These are phyloP conservation scores for Mrakia gelida DNA, from an alignment of 768 basidiomycete genomes.

Conservation along the genomic window DNA sequence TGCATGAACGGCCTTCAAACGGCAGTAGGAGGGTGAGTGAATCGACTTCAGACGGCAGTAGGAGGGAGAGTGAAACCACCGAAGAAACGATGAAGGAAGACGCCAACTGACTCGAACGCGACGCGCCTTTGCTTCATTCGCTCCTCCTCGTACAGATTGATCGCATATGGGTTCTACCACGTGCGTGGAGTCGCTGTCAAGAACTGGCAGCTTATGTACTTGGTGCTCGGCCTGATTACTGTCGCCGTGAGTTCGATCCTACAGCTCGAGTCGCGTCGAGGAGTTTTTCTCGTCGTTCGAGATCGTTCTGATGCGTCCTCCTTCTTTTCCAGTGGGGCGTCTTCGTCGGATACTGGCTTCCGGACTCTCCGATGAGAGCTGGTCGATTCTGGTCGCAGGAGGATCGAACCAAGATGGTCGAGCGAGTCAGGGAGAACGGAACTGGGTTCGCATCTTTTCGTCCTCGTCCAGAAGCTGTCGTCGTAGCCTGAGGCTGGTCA, in stretches of 20 bases:
- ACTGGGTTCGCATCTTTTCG: not conserved
- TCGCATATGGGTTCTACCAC: constrained; percentile 37
- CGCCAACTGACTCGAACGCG: not conserved
- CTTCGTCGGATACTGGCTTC: constrained; percentile 54
- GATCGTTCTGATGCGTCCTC: constrained; percentile 47
- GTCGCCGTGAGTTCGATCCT: not conserved
- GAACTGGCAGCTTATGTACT: constrained; percentile 50
- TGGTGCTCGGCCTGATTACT: constrained; percentile 35
- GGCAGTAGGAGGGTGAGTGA: constrained; percentile 15
- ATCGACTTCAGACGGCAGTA: constrained; percentile 21
- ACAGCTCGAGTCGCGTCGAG: too few species aligned
- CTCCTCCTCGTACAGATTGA: not conserved
- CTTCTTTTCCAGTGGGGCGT: constrained; percentile 53
- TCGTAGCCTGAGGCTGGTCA: too few species aligned
- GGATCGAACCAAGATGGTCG: constrained; percentile 48
- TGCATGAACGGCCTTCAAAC: constrained; percentile 10
- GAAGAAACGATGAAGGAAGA: not conserved
- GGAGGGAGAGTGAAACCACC: not conserved
- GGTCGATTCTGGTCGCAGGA: constrained; percentile 23
- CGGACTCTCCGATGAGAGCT: constrained; percentile 41
- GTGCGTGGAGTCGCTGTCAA: constrained; percentile 48
- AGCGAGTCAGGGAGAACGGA: constrained; percentile 54
- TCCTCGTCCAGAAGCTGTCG: too few species aligned
- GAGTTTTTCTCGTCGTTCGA: not conserved
- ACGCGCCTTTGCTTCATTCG: not conserved